Percentiles rank a stretch among this genome's conserved stretches.
Conservation (phyloP, 345 rosid genomes). For the Pseudoturritis turrita region DNA sequence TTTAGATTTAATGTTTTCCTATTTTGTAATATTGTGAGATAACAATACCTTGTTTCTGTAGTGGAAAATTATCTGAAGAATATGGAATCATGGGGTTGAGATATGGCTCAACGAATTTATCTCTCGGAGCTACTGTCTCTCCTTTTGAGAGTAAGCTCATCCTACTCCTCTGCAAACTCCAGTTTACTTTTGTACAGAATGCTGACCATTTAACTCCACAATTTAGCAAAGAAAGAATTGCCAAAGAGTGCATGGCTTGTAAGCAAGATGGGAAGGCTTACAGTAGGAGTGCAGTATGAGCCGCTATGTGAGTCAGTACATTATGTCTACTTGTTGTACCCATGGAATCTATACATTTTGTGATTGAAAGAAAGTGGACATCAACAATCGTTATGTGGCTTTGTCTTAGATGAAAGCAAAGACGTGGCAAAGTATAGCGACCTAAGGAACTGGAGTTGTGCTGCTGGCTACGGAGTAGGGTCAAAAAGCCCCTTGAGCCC, state of each 20-base stretch:
- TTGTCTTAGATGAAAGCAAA: conserved; percentile 50
- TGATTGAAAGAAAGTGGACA: conserved; percentile 10
- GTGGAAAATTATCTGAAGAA: conserved; percentile 50
- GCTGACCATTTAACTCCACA: neutral
- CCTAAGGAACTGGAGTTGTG: conserved; percentile 78
- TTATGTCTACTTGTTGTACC: neutral
- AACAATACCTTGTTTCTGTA: neutral
- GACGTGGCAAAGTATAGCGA: conserved; percentile 47
- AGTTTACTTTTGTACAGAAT: neutral
- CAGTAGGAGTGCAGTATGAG: conserved; percentile 81
- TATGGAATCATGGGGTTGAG: conserved; percentile 77
- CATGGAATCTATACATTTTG: neutral
- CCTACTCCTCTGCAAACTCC: neutral
- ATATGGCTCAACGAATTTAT: conserved; percentile 67
- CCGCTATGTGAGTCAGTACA: conserved; percentile 55
- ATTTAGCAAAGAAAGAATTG: conserved; percentile 48
- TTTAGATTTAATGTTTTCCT: neutral
- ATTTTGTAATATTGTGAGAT: neutral
- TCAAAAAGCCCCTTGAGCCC: conserved; percentile 83
- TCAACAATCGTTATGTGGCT: neutral
- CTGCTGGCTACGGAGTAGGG: conserved; percentile 82
- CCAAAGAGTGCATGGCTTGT: conserved; percentile 84
- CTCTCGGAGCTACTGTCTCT: conserved; percentile 61
- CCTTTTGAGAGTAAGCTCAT: conserved; percentile 52
- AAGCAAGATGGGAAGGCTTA: conserved; percentile 80